These are phyloP conservation scores for Glycine soja DNA, from an alignment of 306 rosid species.

Conservation along the genomic window DNA sequence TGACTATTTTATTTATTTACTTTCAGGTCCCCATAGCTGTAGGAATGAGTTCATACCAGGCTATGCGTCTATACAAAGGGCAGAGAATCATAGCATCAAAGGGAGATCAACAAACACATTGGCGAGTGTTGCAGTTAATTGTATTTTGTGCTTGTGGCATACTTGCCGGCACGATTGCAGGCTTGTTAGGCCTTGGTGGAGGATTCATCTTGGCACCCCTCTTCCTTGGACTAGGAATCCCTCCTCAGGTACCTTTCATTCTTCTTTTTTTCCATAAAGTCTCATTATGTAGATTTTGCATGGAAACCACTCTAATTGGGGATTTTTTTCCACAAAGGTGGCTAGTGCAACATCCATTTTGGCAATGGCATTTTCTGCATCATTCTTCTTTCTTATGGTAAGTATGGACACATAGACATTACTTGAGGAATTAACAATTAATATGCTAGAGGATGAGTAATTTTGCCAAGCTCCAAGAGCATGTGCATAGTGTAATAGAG, in stretches of 20 bases:
- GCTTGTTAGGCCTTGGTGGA: constrained; percentile 83
- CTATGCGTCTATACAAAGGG: constrained; percentile 59
- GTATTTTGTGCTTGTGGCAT: constrained; percentile 59
- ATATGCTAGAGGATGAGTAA: background rate
- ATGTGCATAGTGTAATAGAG: background rate
- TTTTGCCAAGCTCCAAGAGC: background rate
- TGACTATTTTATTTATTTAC: constrained; percentile 28
- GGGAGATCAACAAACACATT: constrained; percentile 62
- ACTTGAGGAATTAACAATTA: background rate
- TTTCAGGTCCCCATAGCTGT: constrained; percentile 45
- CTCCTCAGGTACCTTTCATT: constrained; percentile 65
- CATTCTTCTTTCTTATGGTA: constrained; percentile 83
- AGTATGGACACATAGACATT: constrained; percentile 1
- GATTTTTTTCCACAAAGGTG: constrained; percentile 51
- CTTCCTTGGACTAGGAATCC: constrained; percentile 76
- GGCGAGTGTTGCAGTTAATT: constrained; percentile 58
- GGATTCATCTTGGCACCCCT: constrained; percentile 87
- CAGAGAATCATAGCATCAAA: constrained; percentile 62
- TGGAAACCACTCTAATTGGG: constrained; percentile 11
- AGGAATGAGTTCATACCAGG: constrained; percentile 44
- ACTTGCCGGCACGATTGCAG: constrained; percentile 75
- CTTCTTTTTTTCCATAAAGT: background rate
- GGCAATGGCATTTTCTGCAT: constrained; percentile 79
- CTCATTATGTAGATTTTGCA: background rate
- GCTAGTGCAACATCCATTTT: constrained; percentile 85